Evolutionary conservation across 2,329 filamentous ascomycete species (phyloP).

Genomic region (Penicillium sp.): DNA sequence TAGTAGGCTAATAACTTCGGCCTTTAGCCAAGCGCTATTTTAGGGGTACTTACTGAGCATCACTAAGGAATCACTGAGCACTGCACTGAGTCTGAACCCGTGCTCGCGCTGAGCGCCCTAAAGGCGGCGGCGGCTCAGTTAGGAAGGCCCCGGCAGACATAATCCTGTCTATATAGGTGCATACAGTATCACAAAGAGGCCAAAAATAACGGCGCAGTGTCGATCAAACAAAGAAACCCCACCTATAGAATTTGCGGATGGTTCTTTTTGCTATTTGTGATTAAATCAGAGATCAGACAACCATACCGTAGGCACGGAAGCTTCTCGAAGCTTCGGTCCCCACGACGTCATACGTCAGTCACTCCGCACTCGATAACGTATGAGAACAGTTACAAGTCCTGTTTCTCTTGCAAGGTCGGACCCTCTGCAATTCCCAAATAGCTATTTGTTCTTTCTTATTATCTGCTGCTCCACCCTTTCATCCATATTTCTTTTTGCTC

Average conservation of each 20-base stretch:
- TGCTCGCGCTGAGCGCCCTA: no score
- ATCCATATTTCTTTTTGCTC: background rate
- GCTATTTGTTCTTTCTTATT: background rate
- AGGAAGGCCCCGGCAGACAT: no score
- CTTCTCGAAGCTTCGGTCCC: constrained; percentile 40
- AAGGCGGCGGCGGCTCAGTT: no score
- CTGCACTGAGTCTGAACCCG: no score
- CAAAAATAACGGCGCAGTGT: no score
- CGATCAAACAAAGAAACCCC: background rate
- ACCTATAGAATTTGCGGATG: background rate
- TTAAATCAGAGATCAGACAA: background rate
- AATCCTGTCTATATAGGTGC: no score
- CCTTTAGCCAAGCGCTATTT: no score
- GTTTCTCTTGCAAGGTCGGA: background rate
- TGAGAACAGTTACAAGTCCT: background rate
- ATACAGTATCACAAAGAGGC: no score
- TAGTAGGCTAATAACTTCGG: no score
- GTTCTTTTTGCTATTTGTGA: background rate
- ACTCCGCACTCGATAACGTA: constrained; percentile 13
- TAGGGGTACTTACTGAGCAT: no score
- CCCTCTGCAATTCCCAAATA: background rate
- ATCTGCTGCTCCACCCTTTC: background rate
- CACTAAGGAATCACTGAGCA: no score
- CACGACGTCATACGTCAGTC: constrained; percentile 36
- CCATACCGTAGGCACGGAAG: constrained; percentile 23